Conservation (phyloP, 1,139 yeast species). For the Yamadazyma mexicana region DNA sequence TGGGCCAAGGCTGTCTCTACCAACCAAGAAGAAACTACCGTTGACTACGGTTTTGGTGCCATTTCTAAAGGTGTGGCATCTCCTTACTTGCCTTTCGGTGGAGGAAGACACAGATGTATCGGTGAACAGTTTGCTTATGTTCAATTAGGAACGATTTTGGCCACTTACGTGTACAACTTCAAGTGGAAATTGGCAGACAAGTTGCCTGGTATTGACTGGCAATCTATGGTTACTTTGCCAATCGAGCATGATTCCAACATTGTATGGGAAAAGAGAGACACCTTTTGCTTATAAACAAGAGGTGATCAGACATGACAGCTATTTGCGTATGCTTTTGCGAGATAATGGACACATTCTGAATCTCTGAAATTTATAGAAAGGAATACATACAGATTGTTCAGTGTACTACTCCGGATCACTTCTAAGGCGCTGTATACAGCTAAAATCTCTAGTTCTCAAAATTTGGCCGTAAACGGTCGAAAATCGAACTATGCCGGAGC, state of each 20-base stretch:
- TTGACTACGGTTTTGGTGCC: conserved; percentile 95
- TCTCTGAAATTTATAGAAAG: conserved; percentile 1
- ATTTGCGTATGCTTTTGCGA: no score
- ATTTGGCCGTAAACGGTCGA: conserved; percentile 1
- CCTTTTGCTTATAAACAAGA: conserved; percentile 22
- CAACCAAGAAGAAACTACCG: conserved; percentile 49
- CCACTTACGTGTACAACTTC: conserved; percentile 72
- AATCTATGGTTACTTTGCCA: conserved; percentile 94
- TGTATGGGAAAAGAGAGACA: conserved; percentile 67
- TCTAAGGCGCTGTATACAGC: no score
- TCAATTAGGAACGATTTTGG: conserved; percentile 84
- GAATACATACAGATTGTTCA: neutral
- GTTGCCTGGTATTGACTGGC: conserved; percentile 80
- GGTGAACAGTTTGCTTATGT: conserved; percentile 98
- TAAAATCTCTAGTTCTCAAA: neutral
- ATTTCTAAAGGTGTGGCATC: conserved; percentile 94
- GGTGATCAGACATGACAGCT: neutral
- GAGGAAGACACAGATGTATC: conserved; percentile 99
- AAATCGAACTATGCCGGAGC: neutral
- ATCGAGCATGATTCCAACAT: conserved; percentile 69
- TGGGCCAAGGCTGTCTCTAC: conserved; percentile 56
- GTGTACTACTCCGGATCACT: no score
- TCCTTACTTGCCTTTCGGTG: conserved; percentile 97
- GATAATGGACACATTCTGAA: no score
- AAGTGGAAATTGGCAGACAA: conserved; percentile 72